Percentiles rank a stretch among this genome's conserved stretches.
These are phyloP conservation scores for Xylariales sp. DNA, from an alignment of 2,329 filamentous ascomycete genomes.

Conservation along the genomic window DNA sequence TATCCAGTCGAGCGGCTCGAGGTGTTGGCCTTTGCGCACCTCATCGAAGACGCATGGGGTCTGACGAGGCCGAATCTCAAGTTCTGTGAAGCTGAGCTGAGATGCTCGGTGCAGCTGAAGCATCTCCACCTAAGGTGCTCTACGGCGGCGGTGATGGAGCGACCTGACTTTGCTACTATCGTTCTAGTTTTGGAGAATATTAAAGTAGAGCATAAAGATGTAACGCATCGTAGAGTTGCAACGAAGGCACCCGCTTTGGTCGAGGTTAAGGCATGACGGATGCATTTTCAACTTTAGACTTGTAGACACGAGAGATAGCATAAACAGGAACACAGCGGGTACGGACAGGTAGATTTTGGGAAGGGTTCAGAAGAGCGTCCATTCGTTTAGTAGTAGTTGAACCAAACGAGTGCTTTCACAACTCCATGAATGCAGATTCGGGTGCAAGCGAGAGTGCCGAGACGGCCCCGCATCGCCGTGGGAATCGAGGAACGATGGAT, in stretches of 20 bases:
- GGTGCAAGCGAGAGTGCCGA: no score
- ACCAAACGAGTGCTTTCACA: no score
- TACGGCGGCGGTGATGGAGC: neutral
- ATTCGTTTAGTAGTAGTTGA: no score
- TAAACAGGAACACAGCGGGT: no score
- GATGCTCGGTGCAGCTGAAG: neutral
- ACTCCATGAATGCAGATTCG: no score
- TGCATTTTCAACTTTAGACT: no score
- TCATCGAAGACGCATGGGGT: constrained; percentile 39
- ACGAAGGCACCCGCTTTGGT: neutral
- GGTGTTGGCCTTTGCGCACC: constrained; percentile 41
- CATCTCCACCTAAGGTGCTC: neutral
- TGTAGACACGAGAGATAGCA: no score
- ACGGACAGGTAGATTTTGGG: no score
- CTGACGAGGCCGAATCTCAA: constrained; percentile 19
- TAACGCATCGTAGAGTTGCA: neutral
- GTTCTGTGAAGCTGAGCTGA: neutral
- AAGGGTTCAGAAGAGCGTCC: no score
- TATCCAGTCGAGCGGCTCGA: constrained; percentile 36
- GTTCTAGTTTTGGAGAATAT: neutral
- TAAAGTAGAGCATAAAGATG: neutral
- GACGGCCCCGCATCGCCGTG: no score
- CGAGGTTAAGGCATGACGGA: neutral
- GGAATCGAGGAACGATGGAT: no score
- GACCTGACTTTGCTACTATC: neutral